Percentiles rank a stretch among this genome's conserved stretches.
These are phyloP conservation scores for Kodamaea sagamina DNA, from an alignment of 805 yeast species.

Conservation along the genomic window DNA sequence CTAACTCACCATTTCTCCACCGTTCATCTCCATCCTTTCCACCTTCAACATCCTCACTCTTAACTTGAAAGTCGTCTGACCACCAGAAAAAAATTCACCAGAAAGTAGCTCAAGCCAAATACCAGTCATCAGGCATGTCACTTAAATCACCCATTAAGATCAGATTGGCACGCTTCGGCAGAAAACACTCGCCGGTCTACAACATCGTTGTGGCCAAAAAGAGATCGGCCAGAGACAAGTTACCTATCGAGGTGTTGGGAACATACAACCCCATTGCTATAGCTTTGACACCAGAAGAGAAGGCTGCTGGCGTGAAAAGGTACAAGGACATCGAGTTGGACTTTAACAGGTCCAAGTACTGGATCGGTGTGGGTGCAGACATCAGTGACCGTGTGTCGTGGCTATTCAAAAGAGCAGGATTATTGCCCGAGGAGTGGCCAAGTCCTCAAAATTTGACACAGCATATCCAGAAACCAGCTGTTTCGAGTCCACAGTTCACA, in stretches of 20 bases:
- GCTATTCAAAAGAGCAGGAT: constrained; percentile 77
- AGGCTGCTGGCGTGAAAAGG: constrained; percentile 56
- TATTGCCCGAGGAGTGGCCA: constrained; percentile 62
- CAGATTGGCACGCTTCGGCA: constrained; percentile 90
- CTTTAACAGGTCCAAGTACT: constrained; percentile 86
- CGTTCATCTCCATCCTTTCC: neutral
- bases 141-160: constrained; percentile 80
- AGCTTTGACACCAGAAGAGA: constrained; percentile 64
- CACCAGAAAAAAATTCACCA: constrained; percentile 3
- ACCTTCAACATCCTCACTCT: neutral
- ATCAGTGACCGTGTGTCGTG: constrained; percentile 81
- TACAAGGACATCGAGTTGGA: constrained; percentile 81
- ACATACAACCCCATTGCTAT: constrained; percentile 85
- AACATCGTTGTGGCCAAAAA: constrained; percentile 87
- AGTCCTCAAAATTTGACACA: constrained; percentile 44
- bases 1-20: neutral
- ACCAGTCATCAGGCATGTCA: neutral
- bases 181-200: constrained; percentile 82
- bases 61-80: neutral
- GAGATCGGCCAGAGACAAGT: constrained; percentile 74
- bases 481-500: constrained; percentile 27
- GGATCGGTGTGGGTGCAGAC: constrained; percentile 98
- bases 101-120: neutral
- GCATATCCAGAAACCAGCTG: constrained; percentile 31
- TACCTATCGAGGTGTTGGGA: constrained; percentile 94